phyloP scores from a whole-genome alignment of 352 stramenopile genomes.

The Phytophthora kernoviae region DNA sequence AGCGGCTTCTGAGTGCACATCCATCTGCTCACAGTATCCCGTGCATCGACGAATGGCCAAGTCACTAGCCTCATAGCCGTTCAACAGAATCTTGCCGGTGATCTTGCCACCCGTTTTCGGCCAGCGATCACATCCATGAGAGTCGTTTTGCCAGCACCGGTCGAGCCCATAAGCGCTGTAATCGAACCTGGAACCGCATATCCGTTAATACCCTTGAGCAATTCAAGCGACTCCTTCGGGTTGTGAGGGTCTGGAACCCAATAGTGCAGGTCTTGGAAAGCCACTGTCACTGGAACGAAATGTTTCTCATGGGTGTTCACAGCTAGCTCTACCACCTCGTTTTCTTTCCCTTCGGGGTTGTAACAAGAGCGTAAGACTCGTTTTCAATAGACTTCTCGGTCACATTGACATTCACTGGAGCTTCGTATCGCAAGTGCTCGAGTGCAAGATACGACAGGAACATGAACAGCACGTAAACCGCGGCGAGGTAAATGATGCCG shows the following conservation, averaged over 20 bases:
- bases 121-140: conserved; percentile 3
- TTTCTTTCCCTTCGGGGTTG: neutral
- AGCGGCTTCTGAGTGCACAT: neutral
- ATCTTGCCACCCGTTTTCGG: conserved; percentile 1
- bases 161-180: neutral
- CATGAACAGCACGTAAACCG: conserved; percentile 43
- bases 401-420: conserved; percentile 24
- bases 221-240: conserved; percentile 4
- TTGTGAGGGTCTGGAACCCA: conserved; percentile 12
- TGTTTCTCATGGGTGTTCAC: conserved; percentile 7
- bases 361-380: conserved; percentile 8
- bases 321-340: neutral
- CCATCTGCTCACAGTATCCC: conserved; percentile 3
- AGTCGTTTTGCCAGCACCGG: neutral
- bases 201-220: conserved; percentile 13
- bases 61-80: conserved; percentile 2
- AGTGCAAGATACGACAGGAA: conserved; percentile 11
- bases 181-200: conserved; percentile 6
- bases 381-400: conserved; percentile 14
- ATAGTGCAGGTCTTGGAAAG: conserved; percentile 21
- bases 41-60: conserved; percentile 1
- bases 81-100: neutral
- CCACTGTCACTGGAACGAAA: conserved; percentile 14
- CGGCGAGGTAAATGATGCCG: conserved; percentile 25
- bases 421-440: conserved; percentile 17